These are phyloP conservation scores for Aureobasidium sp. DNA, from an alignment of 2,329 filamentous ascomycete genomes.

Conservation along the genomic window DNA sequence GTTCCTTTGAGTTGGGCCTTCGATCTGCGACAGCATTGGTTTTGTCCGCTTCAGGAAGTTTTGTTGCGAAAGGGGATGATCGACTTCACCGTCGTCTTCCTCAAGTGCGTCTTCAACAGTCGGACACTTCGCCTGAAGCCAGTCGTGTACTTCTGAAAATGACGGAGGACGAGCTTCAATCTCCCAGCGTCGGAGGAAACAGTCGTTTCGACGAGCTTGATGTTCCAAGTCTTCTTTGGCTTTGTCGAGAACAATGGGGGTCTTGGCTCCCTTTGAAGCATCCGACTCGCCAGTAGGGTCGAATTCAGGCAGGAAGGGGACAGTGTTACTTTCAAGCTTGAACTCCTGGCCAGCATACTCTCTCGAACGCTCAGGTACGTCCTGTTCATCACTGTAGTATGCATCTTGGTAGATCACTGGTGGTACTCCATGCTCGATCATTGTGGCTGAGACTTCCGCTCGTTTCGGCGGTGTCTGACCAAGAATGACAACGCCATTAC, in stretches of 20 bases:
- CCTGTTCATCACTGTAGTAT: slow-evolving; percentile 75
- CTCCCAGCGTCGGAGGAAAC: slow-evolving; percentile 68
- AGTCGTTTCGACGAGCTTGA: slow-evolving; percentile 48
- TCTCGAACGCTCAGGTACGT: slow-evolving; percentile 67
- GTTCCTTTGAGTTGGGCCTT: slow-evolving; percentile 77
- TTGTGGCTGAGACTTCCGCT: slow-evolving; percentile 47
- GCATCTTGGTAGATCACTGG: slow-evolving; percentile 75
- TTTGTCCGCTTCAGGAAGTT: slow-evolving; percentile 24
- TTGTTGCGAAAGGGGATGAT: slow-evolving; percentile 26
- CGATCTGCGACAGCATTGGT: slow-evolving; percentile 69
- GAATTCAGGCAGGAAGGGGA: slow-evolving; percentile 76
- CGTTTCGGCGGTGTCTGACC: slow-evolving; percentile 35
- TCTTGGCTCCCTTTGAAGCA: slow-evolving; percentile 50
- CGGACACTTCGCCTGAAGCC: slow-evolving; percentile 47
- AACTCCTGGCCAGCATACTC: slow-evolving; percentile 90
- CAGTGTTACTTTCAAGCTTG: slow-evolving; percentile 63
- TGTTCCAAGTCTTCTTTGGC: slow-evolving; percentile 46
- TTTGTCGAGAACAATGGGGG: slow-evolving; percentile 43
- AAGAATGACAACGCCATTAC: slow-evolving; percentile 29
- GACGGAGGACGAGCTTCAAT: slow-evolving; percentile 65
- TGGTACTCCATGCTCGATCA: slow-evolving; percentile 53
- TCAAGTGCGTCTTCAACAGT: slow-evolving; percentile 18
- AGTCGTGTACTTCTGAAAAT: slow-evolving; percentile 59
- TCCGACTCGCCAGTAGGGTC: slow-evolving; percentile 52
- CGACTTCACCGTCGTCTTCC: slow-evolving; percentile 22